Conservation (phyloP, 768 basidiomycete genomes). For the Lactarius hengduanensis region DNA sequence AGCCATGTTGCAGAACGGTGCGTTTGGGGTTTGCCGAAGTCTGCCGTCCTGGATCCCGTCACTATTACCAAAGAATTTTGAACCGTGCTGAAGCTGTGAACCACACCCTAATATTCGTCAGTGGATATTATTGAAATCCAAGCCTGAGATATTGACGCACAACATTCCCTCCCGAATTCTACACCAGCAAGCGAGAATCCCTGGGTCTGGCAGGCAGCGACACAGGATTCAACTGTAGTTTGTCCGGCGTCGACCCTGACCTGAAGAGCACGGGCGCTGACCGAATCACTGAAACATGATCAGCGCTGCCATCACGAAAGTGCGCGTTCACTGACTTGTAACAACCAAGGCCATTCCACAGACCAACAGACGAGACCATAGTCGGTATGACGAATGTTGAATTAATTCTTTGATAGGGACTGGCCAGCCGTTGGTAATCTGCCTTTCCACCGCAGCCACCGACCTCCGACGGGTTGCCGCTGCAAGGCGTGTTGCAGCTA, state of each 20-base stretch:
- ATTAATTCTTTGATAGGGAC: conserved; percentile 51
- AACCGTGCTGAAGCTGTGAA: neutral
- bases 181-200: neutral
- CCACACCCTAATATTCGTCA: neutral
- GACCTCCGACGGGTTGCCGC: conserved; percentile 51
- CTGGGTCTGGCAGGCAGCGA: neutral
- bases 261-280: conserved; percentile 28
- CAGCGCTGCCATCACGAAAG: neutral
- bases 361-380: conserved; percentile 54
- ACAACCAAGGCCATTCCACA: conserved; percentile 69
- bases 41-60: neutral
- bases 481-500: too few relatives aligned
- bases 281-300: neutral
- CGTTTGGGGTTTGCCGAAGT: neutral
- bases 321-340: conserved; percentile 49
- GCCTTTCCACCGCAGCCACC: conserved; percentile 53
- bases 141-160: neutral
- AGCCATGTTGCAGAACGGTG: neutral
- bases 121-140: neutral
- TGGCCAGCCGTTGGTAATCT: conserved; percentile 36
- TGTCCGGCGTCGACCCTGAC: conserved; percentile 34
- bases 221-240: neutral
- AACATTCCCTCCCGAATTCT: conserved; percentile 1
- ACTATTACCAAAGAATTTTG: neutral
- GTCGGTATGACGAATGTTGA: conserved; percentile 38